These are phyloP conservation scores for Lavandula angustifolia DNA, from an alignment of 257 asterid species.

Conservation along the genomic window DNA sequence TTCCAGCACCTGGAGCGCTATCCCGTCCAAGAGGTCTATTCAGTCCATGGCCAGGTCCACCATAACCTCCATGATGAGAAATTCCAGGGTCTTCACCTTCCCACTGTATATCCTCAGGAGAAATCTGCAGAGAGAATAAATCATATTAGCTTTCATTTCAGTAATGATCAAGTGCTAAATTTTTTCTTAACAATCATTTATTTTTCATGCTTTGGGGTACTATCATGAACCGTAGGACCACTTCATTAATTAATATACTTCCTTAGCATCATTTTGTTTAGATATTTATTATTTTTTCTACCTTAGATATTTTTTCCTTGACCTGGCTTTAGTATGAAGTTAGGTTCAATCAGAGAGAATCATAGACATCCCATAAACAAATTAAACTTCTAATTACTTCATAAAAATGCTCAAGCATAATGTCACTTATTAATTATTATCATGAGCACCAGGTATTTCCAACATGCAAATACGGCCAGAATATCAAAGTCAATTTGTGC, in stretches of 20 bases:
- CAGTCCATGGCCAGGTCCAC: conserved; percentile 69
- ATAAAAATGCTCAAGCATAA: conserved; percentile 10
- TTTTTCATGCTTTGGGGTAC: not conserved
- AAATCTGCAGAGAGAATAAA: conserved; percentile 51
- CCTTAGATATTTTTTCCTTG: not conserved
- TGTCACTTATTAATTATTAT: conserved; percentile 17
- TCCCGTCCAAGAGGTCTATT: conserved; percentile 71
- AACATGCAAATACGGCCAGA: not conserved
- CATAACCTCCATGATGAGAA: conserved; percentile 68
- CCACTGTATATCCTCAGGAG: conserved; percentile 91
- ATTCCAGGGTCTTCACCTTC: conserved; percentile 82
- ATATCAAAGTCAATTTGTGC: not conserved
- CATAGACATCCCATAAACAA: not conserved
- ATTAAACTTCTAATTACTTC: conserved; percentile 11
- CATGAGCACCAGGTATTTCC: conserved; percentile 5
- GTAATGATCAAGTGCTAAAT: not conserved
- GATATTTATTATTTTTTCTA: conserved; percentile 9
- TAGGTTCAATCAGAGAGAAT: not conserved
- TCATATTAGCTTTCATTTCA: conserved; percentile 14
- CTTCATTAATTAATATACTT: not conserved
- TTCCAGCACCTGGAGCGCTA: conserved; percentile 64
- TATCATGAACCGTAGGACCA: not conserved
- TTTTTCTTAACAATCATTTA: not conserved
- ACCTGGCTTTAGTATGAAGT: not conserved
- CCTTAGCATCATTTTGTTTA: conserved; percentile 17